Evolutionary conservation across 2,329 filamentous ascomycete genomes (phyloP), one percentile per base, ranked within the genome.

Genomic region (Paraphoma sp.): DNA sequence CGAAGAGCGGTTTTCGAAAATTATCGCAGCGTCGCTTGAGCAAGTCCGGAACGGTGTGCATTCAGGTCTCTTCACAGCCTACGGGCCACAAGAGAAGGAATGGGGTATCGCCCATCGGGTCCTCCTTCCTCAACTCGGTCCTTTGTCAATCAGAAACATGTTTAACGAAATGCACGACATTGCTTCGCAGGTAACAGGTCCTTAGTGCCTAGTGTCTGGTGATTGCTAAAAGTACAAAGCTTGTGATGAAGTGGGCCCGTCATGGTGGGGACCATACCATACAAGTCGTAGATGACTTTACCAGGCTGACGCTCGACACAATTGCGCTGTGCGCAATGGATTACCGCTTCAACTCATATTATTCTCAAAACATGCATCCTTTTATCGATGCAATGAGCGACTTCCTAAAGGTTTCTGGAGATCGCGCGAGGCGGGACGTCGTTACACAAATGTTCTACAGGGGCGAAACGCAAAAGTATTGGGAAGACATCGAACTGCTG

Each of bases 41-140:
- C 59, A 77, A 52, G 73, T 76, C 5, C 68, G 74, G 10, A 77
- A 77, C 46, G 74, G 74, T 14, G 63, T 71, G 0, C 74, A 76
- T 28, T 75, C 78, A 59, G 77, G 78, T 4, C 67, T 80, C 0
- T 80, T 80, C 61, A 79, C 78, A 14, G 73, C 77, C 2, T 69
- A 70, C 29, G 72, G 72, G 11, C 69, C 73, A 1, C 72, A 80
- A 53, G 73, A 77, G 33, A 73, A 72, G 47, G 72, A 78, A 23
- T 80, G 78, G 78, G 71, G 83, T 28, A 82, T 89, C 60, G 89
- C 90, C 29, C 85, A 91, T 67, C 79, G 87, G 18, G 77, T 88
- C 14, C 77, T 92, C 51, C 83, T 89, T 66, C 88, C 89, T 0
- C 88, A 87, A 2, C 91, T 92, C 70, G 89, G 89, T 0, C 89